Base-by-base conservation (phyloP, 805 yeast genomes). In the Candida sakaeoensis region DNA sequence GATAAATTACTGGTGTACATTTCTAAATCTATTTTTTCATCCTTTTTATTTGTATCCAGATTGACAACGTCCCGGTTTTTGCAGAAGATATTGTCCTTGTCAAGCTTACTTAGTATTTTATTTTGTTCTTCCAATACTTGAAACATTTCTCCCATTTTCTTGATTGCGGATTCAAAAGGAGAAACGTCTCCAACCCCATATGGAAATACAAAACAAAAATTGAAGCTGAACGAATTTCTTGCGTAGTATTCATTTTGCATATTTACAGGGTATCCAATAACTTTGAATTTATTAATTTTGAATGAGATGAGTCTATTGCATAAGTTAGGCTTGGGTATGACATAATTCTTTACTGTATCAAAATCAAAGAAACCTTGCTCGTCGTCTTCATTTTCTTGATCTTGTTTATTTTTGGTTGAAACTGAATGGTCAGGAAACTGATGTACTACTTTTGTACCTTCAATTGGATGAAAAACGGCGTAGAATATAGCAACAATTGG, bases 391-490 rank as follows among this genome's bases (percentile, higher is more conserved):
- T 46, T 29, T n/a, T 33, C 23, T 7, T 22, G 14, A n/a, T 38
- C 33, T n/a, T 19, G 4, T 27, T 36, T 27, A 10, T 35, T 23
- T 5, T 13, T 14, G 57, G 61, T 5, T 70, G 70, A 5, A 18
- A 81, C 76, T 3, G 85, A 70, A 5, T 88, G 86, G 28, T 80
- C 78, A 2, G 99, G 99, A 0, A 88, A 95, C 57, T 93, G 96
- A 52, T 85, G 85, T 4, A 85, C 75, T 5, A 91, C 90, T 61
- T 89, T 88, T 0, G 98, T 83, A 1, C 99, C 99, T 53, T 89
- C 95, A 0, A 93, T 85, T 0, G 97, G 97, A 53, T 93, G 97
- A 61, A 93, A 93, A 0, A 86, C 87, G 0, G 96, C 80, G 59
- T 87, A 93, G 58, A 93, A 90, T 33, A 89, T 70, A 2, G 96